These are phyloP conservation scores for Prunus mongolica DNA, from an alignment of 306 rosid genomes.

Conservation along the genomic window DNA sequence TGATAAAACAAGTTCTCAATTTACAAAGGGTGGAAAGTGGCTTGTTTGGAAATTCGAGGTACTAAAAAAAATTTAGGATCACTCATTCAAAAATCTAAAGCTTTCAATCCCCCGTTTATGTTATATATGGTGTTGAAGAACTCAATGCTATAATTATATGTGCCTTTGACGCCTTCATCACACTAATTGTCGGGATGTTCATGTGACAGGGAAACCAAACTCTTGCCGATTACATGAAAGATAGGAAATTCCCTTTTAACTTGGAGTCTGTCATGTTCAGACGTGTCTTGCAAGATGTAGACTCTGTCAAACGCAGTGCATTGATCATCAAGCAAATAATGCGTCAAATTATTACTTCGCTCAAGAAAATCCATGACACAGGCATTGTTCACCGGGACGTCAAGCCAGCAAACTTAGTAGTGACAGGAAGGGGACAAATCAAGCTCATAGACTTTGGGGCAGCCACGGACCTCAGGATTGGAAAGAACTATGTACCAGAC, in stretches of 20 bases:
- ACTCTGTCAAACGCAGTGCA: conserved; percentile 62
- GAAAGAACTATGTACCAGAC: conserved; percentile 80
- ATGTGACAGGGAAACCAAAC: conserved; percentile 70
- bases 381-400: conserved; percentile 95
- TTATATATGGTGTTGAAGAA: not conserved
- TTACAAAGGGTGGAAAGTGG: conserved; percentile 90
- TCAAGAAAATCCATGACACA: conserved; percentile 84
- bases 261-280: conserved; percentile 89
- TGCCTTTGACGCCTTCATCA: conserved; percentile 9
- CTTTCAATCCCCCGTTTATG: not conserved
- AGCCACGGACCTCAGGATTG: conserved; percentile 87
- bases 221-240: conserved; percentile 86
- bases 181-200: conserved; percentile 33
- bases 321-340: conserved; percentile 91
- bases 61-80: not conserved
- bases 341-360: conserved; percentile 80
- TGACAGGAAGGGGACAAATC: conserved; percentile 69
- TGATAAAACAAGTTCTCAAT: conserved; percentile 54
- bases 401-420: conserved; percentile 92
- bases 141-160: not conserved
- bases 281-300: conserved; percentile 72
- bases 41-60: conserved; percentile 99
- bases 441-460: conserved; percentile 97
- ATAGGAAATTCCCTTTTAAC: conserved; percentile 74
- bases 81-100: not conserved